Conservation (phyloP, 1,139 yeast species). For the Hansenula sp. region DNA sequence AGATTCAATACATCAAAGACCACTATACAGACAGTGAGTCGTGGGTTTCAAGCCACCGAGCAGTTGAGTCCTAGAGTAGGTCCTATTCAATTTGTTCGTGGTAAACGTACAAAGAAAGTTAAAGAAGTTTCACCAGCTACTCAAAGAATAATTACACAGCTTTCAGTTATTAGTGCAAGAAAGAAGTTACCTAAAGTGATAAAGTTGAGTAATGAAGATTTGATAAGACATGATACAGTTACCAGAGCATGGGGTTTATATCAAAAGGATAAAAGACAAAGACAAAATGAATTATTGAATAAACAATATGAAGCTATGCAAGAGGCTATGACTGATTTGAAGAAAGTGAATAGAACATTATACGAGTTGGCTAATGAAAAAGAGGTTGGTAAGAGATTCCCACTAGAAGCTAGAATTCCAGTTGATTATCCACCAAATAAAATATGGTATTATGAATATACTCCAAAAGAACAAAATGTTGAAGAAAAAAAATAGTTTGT, state of each 20-base stretch:
- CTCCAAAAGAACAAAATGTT: constrained; percentile 3
- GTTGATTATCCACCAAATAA: constrained; percentile 87
- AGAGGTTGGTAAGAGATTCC: constrained; percentile 45
- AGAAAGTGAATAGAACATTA: constrained; percentile 31
- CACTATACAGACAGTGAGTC: constrained; percentile 2
- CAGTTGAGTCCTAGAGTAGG: not conserved
- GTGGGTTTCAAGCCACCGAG: constrained; percentile 1
- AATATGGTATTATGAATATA: constrained; percentile 65
- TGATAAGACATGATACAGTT: constrained; percentile 79
- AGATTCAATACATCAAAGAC: not conserved
- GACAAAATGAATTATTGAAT: constrained; percentile 43
- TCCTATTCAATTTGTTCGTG: constrained; percentile 29
- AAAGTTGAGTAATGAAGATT: constrained; percentile 74
- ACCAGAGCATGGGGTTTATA: constrained; percentile 77
- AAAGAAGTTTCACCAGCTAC: constrained; percentile 50
- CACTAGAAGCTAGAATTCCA: constrained; percentile 80
- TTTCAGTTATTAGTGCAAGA: constrained; percentile 81
- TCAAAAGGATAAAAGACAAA: constrained; percentile 43
- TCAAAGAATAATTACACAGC: constrained; percentile 65
- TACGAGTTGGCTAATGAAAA: constrained; percentile 30
- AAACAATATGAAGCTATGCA: constrained; percentile 64
- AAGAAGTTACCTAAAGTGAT: constrained; percentile 83
- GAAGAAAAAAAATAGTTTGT: too few relatives aligned
- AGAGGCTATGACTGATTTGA: constrained; percentile 72
- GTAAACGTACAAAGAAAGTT: constrained; percentile 37